These are phyloP conservation scores for Porphyrellus cyaneotinctus DNA, from an alignment of 768 basidiomycete species.

Conservation along the genomic window DNA sequence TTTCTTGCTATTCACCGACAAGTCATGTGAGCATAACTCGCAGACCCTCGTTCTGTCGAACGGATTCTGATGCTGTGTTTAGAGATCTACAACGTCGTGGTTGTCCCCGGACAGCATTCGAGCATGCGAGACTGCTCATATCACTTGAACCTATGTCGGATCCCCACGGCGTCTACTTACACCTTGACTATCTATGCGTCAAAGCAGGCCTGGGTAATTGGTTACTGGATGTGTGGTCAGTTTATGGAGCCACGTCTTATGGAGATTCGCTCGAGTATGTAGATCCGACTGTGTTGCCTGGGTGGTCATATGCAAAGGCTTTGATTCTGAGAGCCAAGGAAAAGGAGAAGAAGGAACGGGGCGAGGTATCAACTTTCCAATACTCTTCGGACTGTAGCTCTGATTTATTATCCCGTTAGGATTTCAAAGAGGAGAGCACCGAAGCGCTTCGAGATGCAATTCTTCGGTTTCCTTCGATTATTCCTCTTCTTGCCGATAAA, in stretches of 20 bases:
- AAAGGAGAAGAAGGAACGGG: constrained; percentile 40
- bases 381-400: background rate
- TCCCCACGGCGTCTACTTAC: constrained; percentile 80
- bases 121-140: constrained; percentile 83
- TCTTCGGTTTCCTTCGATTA: constrained; percentile 71
- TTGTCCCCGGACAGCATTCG: constrained; percentile 84
- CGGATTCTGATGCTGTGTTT: background rate
- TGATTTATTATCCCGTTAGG: constrained; percentile 33
- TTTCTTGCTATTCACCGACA: constrained; percentile 85
- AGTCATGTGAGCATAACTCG: constrained; percentile 53
- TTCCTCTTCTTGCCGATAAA: constrained; percentile 83
- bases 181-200: constrained; percentile 81
- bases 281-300: constrained; percentile 66
- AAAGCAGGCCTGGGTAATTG: constrained; percentile 79
- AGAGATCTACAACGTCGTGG: constrained; percentile 89
- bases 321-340: constrained; percentile 58
- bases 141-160: constrained; percentile 84
- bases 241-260: constrained; percentile 11
- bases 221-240: constrained; percentile 62
- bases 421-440: constrained; percentile 52
- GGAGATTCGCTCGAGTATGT: constrained; percentile 29
- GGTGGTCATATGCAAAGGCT: constrained; percentile 70
- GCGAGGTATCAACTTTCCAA: constrained; percentile 27
- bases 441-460: constrained; percentile 72
- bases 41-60: background rate